Evolutionary conservation across 108 stramenopile species (phyloP).

Genomic region (Tribonema minus): DNA sequence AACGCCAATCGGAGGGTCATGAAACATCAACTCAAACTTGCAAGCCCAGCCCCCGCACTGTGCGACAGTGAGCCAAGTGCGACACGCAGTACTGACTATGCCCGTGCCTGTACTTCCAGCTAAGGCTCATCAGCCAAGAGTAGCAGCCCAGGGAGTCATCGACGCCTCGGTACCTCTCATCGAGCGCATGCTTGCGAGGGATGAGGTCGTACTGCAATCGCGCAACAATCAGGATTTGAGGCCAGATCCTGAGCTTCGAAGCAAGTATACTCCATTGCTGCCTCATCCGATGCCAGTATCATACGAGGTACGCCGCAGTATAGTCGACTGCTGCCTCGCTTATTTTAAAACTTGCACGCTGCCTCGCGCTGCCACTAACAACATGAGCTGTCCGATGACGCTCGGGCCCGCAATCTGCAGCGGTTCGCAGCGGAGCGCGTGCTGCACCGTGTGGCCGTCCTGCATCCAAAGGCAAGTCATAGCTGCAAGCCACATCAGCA

Average conservation of each 20-base stretch:
- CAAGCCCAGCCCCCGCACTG: no score
- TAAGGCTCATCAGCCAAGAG: no score
- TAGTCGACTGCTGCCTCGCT: neutral
- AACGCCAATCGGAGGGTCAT: no score
- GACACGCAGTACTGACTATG: no score
- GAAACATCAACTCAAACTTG: no score
- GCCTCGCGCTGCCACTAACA: neutral
- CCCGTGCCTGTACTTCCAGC: no score
- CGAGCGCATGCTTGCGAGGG: neutral
- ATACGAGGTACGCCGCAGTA: neutral
- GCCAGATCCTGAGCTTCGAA: neutral
- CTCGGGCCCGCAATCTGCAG: no score
- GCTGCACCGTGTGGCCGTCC: neutral
- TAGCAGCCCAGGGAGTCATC: no score
- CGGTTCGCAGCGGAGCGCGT: neutral
- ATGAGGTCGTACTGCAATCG: neutral
- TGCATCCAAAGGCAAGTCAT: neutral
- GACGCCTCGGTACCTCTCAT: no score
- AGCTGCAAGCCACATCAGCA: no score
- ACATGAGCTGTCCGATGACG: neutral
- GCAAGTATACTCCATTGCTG: neutral
- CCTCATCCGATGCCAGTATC: neutral
- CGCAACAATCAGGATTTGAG: neutral
- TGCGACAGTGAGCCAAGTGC: no score
- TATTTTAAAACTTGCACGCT: neutral